These are phyloP conservation scores for Quercus mongolica DNA, from an alignment of 306 rosid genomes.

Conservation along the genomic window DNA sequence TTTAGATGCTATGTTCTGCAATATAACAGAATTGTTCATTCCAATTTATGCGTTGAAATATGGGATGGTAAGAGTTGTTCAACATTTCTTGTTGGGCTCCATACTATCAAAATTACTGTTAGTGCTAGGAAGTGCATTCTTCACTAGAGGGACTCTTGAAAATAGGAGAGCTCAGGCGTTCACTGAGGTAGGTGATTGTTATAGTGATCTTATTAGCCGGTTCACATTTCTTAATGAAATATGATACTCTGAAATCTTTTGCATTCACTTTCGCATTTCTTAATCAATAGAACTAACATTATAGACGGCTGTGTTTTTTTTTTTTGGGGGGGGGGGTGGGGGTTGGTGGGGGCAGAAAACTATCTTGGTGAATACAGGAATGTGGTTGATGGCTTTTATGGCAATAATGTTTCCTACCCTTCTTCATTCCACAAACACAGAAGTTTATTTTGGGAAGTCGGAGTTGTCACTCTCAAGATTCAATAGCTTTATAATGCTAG, in stretches of 20 bases:
- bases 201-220: not conserved
- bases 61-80: slow-evolving; percentile 94
- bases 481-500: slow-evolving; percentile 83
- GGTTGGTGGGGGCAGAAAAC: slow-evolving; percentile 49
- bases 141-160: slow-evolving; percentile 76
- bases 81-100: slow-evolving; percentile 85
- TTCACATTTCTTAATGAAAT: not conserved
- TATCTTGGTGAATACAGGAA: slow-evolving; percentile 81
- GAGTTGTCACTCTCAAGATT: slow-evolving; percentile 83
- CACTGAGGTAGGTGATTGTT: slow-evolving; percentile 48
- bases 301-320: slow-evolving; percentile 9
- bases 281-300: slow-evolving; percentile 15
- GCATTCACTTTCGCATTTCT: slow-evolving; percentile 6
- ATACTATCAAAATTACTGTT: slow-evolving; percentile 90
- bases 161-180: slow-evolving; percentile 55
- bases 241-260: not conserved
- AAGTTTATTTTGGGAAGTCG: slow-evolving; percentile 73
- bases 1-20: slow-evolving; percentile 86
- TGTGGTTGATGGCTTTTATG: slow-evolving; percentile 94
- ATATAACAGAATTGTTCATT: slow-evolving; percentile 90
- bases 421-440: slow-evolving; percentile 87
- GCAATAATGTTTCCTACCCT: slow-evolving; percentile 85
- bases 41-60: slow-evolving; percentile 78
- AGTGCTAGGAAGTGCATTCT: slow-evolving; percentile 94
- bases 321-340: too few relatives aligned